Evolutionary conservation across 768 basidiomycete species (phyloP).

Genomic region (Mycena polygramma): DNA sequence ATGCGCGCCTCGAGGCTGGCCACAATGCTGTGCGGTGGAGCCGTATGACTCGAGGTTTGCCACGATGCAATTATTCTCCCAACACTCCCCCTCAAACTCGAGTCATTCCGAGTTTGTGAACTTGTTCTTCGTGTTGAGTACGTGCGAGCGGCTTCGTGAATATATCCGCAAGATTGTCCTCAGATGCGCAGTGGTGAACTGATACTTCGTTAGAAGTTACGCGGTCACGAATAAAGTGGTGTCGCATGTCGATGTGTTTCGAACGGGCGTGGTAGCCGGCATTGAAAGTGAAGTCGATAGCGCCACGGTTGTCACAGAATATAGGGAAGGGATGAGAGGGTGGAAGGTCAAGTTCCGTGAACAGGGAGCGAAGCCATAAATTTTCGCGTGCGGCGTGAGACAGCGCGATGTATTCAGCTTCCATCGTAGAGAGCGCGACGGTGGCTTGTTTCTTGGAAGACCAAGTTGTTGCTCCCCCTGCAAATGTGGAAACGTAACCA

Average conservation of each 20-base stretch:
- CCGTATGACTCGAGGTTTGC: constrained; percentile 1
- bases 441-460: constrained; percentile 48
- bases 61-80: not conserved
- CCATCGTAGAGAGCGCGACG: constrained; percentile 39
- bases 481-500: constrained; percentile 50
- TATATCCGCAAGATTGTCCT: constrained; percentile 46
- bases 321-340: constrained; percentile 31
- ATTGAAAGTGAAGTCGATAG: constrained; percentile 26
- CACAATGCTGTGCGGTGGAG: too few species aligned
- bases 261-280: constrained; percentile 24
- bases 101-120: constrained; percentile 28
- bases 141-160: constrained; percentile 47
- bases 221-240: constrained; percentile 47
- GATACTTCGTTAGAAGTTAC: constrained; percentile 40
- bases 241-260: constrained; percentile 50
- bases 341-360: constrained; percentile 32
- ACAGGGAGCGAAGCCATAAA: too few species aligned
- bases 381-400: constrained; percentile 46
- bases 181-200: constrained; percentile 42
- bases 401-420: constrained; percentile 56
- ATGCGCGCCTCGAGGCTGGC: too few species aligned
- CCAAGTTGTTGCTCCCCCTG: constrained; percentile 46
- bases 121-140: constrained; percentile 20
- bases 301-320: constrained; percentile 46
- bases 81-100: constrained; percentile 36